Percentiles rank a stretch among this genome's conserved stretches.
Conservation (phyloP, 164 flowering plant genomes). For the Hamamelis virginiana region DNA sequence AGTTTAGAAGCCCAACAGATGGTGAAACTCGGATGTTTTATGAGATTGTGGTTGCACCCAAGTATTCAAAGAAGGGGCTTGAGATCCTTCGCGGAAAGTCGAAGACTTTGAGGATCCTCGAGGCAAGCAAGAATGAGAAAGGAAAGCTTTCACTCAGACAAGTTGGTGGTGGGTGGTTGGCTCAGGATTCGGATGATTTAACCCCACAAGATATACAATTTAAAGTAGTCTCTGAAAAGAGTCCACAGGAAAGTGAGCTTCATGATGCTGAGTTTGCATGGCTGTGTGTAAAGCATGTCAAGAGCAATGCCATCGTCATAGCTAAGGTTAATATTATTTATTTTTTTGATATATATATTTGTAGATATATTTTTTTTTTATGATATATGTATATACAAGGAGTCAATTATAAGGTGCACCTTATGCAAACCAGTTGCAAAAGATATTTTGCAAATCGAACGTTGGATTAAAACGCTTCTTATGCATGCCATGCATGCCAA, state of each 20-base stretch:
- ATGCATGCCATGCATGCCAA: no score
- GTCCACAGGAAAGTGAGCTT: slow-evolving; percentile 63
- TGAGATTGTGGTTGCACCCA: slow-evolving; percentile 98
- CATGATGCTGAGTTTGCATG: slow-evolving; percentile 94
- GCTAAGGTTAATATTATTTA: slow-evolving; percentile 67
- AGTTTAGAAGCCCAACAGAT: slow-evolving; percentile 95
- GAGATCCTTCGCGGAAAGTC: slow-evolving; percentile 92
- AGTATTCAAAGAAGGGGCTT: slow-evolving; percentile 77
- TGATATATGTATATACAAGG: no score
- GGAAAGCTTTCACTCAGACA: slow-evolving; percentile 94
- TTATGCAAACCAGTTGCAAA: no score
- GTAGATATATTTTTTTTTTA: not conserved
- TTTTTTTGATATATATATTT: no score
- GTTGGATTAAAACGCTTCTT: no score
- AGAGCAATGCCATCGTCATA: slow-evolving; percentile 97
- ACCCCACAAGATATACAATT: slow-evolving; percentile 74
- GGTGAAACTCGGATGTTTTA: slow-evolving; percentile 98
- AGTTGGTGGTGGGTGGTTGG: slow-evolving; percentile 98
- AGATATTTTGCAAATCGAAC: no score
- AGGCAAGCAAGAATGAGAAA: slow-evolving; percentile 69
- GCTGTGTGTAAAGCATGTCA: slow-evolving; percentile 96
- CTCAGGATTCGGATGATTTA: slow-evolving; percentile 89
- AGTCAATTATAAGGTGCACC: no score
- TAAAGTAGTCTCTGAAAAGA: slow-evolving; percentile 50
- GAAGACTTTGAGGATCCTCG: slow-evolving; percentile 86